Percentiles rank a stretch among this genome's conserved stretches.
Evolutionary conservation across 139 green algal species (phyloP).

Genomic region (Chlorella ohadii): DNA sequence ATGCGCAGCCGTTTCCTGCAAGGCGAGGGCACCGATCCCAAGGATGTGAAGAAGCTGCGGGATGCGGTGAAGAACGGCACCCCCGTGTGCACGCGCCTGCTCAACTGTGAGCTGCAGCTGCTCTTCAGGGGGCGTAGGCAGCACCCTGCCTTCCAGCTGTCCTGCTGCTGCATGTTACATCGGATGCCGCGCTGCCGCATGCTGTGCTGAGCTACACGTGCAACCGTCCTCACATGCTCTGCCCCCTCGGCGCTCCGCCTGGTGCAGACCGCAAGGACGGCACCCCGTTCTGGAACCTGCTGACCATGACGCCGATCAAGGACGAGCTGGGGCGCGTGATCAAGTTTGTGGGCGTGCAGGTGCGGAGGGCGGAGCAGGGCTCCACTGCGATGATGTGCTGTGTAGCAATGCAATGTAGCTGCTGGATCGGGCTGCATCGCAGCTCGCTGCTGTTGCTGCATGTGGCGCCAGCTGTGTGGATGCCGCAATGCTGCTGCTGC

Average conservation of each 20-base stretch:
- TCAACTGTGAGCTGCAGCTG: conserved; percentile 88
- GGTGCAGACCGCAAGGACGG: conserved; percentile 65
- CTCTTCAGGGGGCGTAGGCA: too few relatives aligned
- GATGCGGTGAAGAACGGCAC: conserved; percentile 75
- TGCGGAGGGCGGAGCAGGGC: neutral
- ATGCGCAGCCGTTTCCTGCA: conserved; percentile 94
- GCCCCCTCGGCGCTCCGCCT: neutral
- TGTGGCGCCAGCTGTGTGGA: too few relatives aligned
- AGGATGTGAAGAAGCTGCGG: conserved; percentile 86
- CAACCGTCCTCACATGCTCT: neutral
- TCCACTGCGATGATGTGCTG: too few relatives aligned
- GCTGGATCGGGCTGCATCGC: too few relatives aligned
- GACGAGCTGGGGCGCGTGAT: conserved; percentile 84
- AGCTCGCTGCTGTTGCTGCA: neutral
- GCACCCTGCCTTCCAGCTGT: neutral
- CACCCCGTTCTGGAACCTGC: conserved; percentile 97
- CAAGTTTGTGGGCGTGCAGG: conserved; percentile 92
- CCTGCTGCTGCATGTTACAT: neutral
- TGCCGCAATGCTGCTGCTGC: too few relatives aligned
- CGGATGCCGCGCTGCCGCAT: neutral
- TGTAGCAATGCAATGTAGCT: too few relatives aligned
- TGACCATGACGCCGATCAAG: conserved; percentile 95
- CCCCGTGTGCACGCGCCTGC: conserved; percentile 75
- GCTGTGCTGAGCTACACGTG: neutral
- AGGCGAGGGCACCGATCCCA: conserved; percentile 92